A percentile compares a stretch with the other conserved stretches of the same genome.
Evolutionary conservation across 2,329 filamentous ascomycete genomes (phyloP).

Genomic region (Aureobasidium sp.): DNA sequence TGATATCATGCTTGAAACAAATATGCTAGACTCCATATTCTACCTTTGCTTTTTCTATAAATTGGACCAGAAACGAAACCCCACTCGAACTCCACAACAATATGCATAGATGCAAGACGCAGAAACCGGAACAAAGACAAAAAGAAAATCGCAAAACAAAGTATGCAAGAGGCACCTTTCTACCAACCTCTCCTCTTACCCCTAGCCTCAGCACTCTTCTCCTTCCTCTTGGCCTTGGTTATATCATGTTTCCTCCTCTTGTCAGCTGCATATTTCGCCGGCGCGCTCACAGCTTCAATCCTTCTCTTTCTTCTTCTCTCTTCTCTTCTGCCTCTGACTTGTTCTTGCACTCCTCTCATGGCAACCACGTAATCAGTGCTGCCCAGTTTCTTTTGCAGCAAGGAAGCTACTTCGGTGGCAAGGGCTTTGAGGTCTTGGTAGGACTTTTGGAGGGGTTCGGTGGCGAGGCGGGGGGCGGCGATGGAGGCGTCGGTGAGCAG

Average conservation of each 20-base stretch:
- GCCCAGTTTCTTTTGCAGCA: conserved; percentile 78
- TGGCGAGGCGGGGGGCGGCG: conserved; percentile 45
- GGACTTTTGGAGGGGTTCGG: conserved; percentile 58
- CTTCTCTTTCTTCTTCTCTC: conserved; percentile 75
- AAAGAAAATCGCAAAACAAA: neutral
- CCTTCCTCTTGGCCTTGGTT: conserved; percentile 77
- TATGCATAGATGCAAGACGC: neutral
- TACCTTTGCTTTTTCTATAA: neutral
- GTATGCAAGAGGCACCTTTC: neutral
- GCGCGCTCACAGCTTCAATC: conserved; percentile 76
- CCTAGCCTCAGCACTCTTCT: conserved; percentile 64
- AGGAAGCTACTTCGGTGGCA: conserved; percentile 68
- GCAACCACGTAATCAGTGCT: conserved; percentile 69
- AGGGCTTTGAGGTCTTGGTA: conserved; percentile 65
- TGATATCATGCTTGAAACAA: neutral
- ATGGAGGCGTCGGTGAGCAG: conserved; percentile 71
- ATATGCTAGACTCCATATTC: neutral
- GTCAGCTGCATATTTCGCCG: conserved; percentile 66
- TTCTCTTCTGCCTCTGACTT: conserved; percentile 63
- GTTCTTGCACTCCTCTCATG: conserved; percentile 63
- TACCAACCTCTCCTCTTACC: conserved; percentile 63
- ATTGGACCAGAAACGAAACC: neutral
- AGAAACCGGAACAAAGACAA: neutral
- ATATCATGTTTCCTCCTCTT: conserved; percentile 79
- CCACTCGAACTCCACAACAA: neutral